A percentile compares a stretch with the other conserved stretches of the same genome.
phyloP scores from a whole-genome alignment of 495 filamentous ascomycete species.

The Daldinia concentrica region DNA sequence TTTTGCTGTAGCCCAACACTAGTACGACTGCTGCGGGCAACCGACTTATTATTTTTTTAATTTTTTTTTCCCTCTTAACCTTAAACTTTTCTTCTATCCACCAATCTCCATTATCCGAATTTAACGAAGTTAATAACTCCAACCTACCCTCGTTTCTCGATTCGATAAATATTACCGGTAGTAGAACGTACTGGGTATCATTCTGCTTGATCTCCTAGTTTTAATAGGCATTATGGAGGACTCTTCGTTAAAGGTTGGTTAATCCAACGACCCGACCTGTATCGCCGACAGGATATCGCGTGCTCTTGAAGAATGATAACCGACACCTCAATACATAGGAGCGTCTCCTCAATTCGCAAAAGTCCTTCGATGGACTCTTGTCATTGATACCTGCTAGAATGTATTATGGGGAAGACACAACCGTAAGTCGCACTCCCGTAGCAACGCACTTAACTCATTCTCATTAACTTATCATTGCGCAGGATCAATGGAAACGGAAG shows the following conservation, averaged over 20 bases:
- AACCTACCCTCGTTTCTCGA: neutral
- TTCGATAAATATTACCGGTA: neutral
- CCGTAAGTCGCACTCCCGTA: conserved; percentile 66
- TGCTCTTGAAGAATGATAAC: conserved; percentile 34
- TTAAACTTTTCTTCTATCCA: conserved; percentile 19
- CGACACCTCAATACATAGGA: conserved; percentile 63
- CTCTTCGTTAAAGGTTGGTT: conserved; percentile 50
- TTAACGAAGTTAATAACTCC: conserved; percentile 1
- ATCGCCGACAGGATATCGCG: conserved; percentile 17
- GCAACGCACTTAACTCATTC: neutral
- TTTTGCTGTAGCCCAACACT: conserved; percentile 10
- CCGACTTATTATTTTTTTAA: conserved; percentile 26
- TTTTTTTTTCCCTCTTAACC: conserved; percentile 9
- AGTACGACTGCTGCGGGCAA: conserved; percentile 17
- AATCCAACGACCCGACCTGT: conserved; percentile 15
- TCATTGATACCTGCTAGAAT: conserved; percentile 92
- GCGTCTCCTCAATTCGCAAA: conserved; percentile 82
- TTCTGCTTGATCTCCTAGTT: neutral
- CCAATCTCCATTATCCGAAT: conserved; percentile 13
- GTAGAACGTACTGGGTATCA: neutral
- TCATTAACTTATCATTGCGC: conserved; percentile 25
- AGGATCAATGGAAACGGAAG: conserved; percentile 88
- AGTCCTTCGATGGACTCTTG: conserved; percentile 89
- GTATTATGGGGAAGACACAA: conserved; percentile 88
- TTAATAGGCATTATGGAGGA: conserved; percentile 44